Conservation (phyloP, 441 rosid genomes). For the Populus tomentosa region DNA sequence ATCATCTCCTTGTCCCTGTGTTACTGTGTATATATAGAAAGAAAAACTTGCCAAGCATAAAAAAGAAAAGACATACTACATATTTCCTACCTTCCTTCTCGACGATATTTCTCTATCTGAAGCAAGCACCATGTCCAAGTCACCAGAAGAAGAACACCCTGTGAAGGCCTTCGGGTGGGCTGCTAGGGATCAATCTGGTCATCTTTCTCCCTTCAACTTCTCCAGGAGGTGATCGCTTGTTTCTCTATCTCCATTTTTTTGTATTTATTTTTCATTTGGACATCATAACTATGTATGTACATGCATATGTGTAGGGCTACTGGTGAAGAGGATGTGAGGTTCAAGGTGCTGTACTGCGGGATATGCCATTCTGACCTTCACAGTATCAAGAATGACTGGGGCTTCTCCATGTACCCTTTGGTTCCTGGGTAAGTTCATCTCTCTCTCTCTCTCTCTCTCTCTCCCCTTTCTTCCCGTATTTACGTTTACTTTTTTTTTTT, state of each 20-base stretch:
- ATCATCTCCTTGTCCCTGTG: not conserved
- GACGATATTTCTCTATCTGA: not conserved
- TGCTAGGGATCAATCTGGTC: conserved; percentile 9
- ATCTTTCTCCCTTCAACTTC: conserved; percentile 13
- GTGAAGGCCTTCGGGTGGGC: conserved; percentile 17
- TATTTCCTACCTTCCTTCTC: not conserved
- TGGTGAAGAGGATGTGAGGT: conserved; percentile 1
- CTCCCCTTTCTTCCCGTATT: not conserved
- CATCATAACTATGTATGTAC: not conserved
- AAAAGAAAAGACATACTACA: not conserved
- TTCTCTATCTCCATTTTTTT: not conserved
- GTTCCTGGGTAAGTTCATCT: not conserved
- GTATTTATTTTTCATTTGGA: not conserved
- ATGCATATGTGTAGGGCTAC: not conserved
- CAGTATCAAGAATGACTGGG: not conserved
- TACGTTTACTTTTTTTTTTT: no score
- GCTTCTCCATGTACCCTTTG: not conserved
- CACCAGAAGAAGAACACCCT: conserved; percentile 9
- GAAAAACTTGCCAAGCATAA: not conserved
- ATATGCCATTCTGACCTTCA: conserved; percentile 1
- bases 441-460: not conserved
- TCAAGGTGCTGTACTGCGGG: not conserved
- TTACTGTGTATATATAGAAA: not conserved
- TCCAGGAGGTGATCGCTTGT: conserved; percentile 2
- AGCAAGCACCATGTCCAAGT: conserved; percentile 7